These are phyloP conservation scores for Drechslerella coelobrocha DNA, from an alignment of 2,329 filamentous ascomycete species.

Conservation along the genomic window DNA sequence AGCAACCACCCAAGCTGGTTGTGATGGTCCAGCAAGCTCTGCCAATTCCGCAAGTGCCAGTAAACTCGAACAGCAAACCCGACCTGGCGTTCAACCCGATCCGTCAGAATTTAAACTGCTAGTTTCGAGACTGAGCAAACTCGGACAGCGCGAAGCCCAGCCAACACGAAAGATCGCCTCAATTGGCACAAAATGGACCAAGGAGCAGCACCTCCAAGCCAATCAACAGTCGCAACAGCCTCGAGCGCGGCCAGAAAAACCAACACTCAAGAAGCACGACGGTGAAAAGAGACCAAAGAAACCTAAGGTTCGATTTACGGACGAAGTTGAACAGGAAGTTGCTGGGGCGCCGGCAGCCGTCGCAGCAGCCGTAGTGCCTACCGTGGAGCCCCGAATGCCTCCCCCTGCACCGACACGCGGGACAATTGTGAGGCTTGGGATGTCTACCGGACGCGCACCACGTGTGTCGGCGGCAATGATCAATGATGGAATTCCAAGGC, in stretches of 20 bases:
- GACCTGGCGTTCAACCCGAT: too few relatives aligned
- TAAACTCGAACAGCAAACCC: too few relatives aligned
- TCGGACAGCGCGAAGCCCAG: too few relatives aligned
- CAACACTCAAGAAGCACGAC: background rate
- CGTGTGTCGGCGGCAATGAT: background rate
- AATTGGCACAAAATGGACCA: background rate
- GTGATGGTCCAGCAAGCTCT: too few relatives aligned
- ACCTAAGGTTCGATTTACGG: background rate
- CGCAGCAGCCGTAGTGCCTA: background rate
- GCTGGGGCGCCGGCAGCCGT: background rate
- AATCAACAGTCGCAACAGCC: background rate
- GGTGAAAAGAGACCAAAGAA: background rate
- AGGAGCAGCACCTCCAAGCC: background rate
- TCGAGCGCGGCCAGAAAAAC: background rate
- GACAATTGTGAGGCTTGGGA: constrained; percentile 17
- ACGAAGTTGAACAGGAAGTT: background rate
- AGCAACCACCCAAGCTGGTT: too few relatives aligned
- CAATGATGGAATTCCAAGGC: background rate
- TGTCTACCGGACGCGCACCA: background rate
- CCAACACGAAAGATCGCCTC: background rate
- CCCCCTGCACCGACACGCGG: background rate
- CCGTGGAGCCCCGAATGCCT: background rate
- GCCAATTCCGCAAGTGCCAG: too few relatives aligned
- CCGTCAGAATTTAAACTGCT: too few relatives aligned
- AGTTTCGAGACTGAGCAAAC: too few relatives aligned